These are phyloP conservation scores for Sanghuangporus sanghuang DNA, from an alignment of 1,284 basidiomycete species.

Conservation along the genomic window DNA sequence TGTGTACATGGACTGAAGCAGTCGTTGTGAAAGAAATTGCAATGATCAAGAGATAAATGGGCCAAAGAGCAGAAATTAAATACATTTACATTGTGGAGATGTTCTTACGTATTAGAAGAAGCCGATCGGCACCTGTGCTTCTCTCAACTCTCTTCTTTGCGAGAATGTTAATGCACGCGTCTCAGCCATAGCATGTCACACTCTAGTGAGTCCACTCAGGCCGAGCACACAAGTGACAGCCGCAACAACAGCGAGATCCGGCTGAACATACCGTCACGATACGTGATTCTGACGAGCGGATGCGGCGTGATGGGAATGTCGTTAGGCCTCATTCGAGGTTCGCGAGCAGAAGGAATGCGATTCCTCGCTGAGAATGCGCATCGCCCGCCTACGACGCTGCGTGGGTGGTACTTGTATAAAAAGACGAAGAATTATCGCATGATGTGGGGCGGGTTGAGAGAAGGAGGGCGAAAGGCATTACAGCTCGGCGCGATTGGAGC, in stretches of 20 bases:
- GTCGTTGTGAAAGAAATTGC: too few relatives aligned
- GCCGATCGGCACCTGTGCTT: not conserved
- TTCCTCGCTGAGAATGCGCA: constrained; percentile 61
- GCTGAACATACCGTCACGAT: constrained; percentile 32
- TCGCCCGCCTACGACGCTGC: constrained; percentile 71
- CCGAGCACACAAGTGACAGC: not conserved
- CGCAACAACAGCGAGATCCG: constrained; percentile 23
- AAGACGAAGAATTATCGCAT: constrained; percentile 89
- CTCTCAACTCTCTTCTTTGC: not conserved
- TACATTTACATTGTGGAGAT: too few relatives aligned
- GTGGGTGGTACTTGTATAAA: constrained; percentile 90
- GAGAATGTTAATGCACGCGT: too few relatives aligned
- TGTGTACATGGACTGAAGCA: too few relatives aligned
- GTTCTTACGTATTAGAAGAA: not conserved
- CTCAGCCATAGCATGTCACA: not conserved
- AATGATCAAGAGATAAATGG: too few relatives aligned
- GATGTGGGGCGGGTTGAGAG: constrained; percentile 66
- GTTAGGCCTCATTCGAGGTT: constrained; percentile 68
- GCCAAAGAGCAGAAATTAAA: too few relatives aligned
- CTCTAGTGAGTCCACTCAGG: not conserved
- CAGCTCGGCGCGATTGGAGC: constrained; percentile 51
- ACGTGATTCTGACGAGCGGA: constrained; percentile 46
- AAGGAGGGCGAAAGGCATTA: constrained; percentile 52
- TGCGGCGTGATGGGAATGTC: constrained; percentile 56
- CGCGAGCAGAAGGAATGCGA: constrained; percentile 42